Evolutionary conservation across 2,329 filamentous ascomycete species (phyloP).

Genomic region (Calonectria leucothoes): DNA sequence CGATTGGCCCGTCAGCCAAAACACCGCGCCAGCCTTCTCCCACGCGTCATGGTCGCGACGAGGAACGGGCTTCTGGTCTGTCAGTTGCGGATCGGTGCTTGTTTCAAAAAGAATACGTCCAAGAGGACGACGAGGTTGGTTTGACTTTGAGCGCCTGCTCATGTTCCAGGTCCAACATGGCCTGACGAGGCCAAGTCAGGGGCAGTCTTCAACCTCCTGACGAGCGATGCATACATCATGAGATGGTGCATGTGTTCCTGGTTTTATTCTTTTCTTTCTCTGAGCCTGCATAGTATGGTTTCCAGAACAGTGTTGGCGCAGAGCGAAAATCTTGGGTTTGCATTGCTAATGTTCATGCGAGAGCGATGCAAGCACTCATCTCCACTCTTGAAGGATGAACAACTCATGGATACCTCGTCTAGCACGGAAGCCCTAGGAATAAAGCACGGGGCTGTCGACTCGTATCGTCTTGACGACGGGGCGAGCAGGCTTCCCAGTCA

Average conservation of each 20-base stretch:
- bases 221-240: neutral
- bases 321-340: slow-evolving; percentile 18
- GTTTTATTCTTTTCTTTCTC: slow-evolving; percentile 9
- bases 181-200: neutral
- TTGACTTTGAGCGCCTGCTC: neutral
- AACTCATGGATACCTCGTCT: slow-evolving; percentile 17
- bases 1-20: slow-evolving; percentile 32
- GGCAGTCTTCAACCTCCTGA: neutral
- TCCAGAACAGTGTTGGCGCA: neutral
- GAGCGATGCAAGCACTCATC: slow-evolving; percentile 26
- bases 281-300: neutral
- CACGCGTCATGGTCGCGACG: slow-evolving; percentile 44
- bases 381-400: slow-evolving; percentile 24
- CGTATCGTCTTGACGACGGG: neutral
- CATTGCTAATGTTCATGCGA: slow-evolving; percentile 31
- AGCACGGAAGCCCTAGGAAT: neutral
- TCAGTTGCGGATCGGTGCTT: slow-evolving; percentile 16
- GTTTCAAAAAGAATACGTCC: slow-evolving; percentile 19
- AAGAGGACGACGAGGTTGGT: slow-evolving; percentile 12
- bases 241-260: neutral
- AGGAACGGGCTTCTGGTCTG: slow-evolving; percentile 12
- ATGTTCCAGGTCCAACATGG: neutral
- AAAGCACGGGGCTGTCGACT: neutral
- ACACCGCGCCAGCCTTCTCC: slow-evolving; percentile 26
- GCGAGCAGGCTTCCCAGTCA: neutral